These are phyloP conservation scores for Asterella californica DNA, from an alignment of 225 moss, liverwort and hornwort genomes.

Conservation along the genomic window DNA sequence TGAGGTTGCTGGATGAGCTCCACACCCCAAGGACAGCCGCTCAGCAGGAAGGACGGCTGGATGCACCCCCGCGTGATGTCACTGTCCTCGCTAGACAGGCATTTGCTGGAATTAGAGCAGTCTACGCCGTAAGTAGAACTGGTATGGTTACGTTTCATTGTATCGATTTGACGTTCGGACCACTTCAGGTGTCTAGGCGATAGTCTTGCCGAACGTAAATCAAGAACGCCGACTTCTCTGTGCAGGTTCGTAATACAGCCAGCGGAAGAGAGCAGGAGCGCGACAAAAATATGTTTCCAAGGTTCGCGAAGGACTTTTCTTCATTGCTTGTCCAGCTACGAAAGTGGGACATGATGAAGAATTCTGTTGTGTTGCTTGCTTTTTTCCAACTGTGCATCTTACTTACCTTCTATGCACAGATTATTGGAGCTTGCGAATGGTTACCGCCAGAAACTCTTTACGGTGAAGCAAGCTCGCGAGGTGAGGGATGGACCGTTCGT, in stretches of 20 bases:
- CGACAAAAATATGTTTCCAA: slow-evolving; percentile 91
- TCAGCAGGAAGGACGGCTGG: slow-evolving; percentile 42
- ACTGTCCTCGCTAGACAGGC: slow-evolving; percentile 70
- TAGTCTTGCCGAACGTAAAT: background rate
- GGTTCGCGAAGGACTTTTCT: slow-evolving; percentile 38
- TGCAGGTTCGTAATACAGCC: slow-evolving; percentile 97
- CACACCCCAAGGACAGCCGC: slow-evolving; percentile 44
- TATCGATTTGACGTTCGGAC: background rate
- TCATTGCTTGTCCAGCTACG: background rate
- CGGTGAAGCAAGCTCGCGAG: slow-evolving; percentile 87
- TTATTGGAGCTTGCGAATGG: slow-evolving; percentile 88
- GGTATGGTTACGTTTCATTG: background rate
- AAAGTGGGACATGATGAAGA: background rate
- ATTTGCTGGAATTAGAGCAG: slow-evolving; percentile 93
- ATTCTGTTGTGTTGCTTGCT: background rate
- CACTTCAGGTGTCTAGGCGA: no score
- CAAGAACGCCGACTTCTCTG: background rate
- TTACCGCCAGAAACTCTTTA: slow-evolving; percentile 77
- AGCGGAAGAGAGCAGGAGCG: slow-evolving; percentile 97
- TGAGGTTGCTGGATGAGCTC: slow-evolving; percentile 68
- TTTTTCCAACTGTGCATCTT: no score
- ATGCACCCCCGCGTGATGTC: slow-evolving; percentile 61
- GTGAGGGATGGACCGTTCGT: slow-evolving; percentile 36
- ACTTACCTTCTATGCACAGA: slow-evolving; percentile 42
- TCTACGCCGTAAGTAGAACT: slow-evolving; percentile 80